A percentile compares a stretch with the other conserved stretches of the same genome.
Evolutionary conservation across 306 rosid genomes (phyloP).

Genomic region (Myrica gale): DNA sequence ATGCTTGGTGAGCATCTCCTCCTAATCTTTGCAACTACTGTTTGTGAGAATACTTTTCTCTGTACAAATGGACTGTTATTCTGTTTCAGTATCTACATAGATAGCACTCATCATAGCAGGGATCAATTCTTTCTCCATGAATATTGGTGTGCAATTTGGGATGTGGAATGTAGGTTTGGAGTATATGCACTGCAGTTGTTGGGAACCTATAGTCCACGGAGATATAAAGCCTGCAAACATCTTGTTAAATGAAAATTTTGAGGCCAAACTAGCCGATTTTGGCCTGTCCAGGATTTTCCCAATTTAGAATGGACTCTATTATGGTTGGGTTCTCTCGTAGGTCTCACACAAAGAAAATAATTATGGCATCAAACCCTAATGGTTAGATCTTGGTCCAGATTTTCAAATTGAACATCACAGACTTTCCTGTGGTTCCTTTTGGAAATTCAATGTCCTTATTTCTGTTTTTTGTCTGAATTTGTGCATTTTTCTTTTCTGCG

Average conservation of each 20-base stretch:
- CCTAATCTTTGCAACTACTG: neutral
- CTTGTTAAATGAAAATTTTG: conserved; percentile 37
- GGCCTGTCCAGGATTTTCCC: no score
- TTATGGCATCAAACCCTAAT: no score
- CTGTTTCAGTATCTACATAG: neutral
- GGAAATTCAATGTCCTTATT: accelerated
- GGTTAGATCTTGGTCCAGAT: no score
- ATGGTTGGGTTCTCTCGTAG: no score
- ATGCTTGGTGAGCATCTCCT: neutral
- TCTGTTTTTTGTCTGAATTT: accelerated
- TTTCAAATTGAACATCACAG: no score
- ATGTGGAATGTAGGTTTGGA: conserved; percentile 51
- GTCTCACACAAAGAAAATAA: no score
- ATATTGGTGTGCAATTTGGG: no score
- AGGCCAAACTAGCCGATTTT: conserved; percentile 52
- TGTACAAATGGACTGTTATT: neutral
- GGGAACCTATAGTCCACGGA: conserved; percentile 42
- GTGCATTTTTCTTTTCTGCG: accelerated
- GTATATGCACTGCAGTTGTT: conserved; percentile 54
- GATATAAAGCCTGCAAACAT: conserved; percentile 54
- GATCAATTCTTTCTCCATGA: no score
- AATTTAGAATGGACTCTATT: no score
- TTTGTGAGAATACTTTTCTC: neutral
- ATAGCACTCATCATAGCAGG: no score
- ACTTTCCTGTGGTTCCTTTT: no score